Evolutionary conservation across 1,139 yeast genomes (phyloP).

Genomic region (Pneumocystis sp.): DNA sequence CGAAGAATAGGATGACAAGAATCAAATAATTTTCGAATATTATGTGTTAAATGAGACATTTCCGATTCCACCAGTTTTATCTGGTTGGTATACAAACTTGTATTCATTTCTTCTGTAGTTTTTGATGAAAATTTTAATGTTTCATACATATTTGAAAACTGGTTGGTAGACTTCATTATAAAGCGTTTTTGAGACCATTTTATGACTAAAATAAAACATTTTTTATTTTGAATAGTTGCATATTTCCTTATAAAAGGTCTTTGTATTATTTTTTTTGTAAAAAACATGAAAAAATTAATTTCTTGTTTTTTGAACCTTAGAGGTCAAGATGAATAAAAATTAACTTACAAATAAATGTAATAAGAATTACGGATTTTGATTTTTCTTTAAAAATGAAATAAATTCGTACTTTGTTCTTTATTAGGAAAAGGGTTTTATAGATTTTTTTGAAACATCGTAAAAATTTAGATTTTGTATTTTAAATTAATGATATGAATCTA

Average conservation of each 20-base stretch:
- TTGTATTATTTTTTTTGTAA: neutral
- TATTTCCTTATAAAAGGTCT: neutral
- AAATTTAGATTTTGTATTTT: neutral
- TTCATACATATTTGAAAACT: neutral
- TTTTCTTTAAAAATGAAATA: neutral
- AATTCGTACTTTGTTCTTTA: neutral
- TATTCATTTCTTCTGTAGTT: neutral
- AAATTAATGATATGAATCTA: neutral
- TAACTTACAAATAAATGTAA: neutral
- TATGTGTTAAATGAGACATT: slow-evolving; percentile 77
- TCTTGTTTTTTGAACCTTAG: neutral
- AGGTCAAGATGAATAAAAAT: neutral
- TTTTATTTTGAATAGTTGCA: too few species aligned
- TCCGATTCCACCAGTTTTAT: slow-evolving; percentile 75
- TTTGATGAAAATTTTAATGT: neutral
- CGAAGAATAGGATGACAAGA: slow-evolving; percentile 88
- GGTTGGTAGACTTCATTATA: neutral
- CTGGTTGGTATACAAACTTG: neutral
- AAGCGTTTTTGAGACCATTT: neutral
- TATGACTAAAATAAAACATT: neutral
- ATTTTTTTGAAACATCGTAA: neutral
- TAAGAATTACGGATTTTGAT: neutral
- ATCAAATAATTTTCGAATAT: slow-evolving; percentile 74
- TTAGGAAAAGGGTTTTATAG: neutral
- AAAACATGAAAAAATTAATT: neutral